A percentile compares a stretch with the other conserved stretches of the same genome.
Evolutionary conservation across 225 moss, liverwort and hornwort genomes (phyloP).

Genomic region (Straminergon stramineum): DNA sequence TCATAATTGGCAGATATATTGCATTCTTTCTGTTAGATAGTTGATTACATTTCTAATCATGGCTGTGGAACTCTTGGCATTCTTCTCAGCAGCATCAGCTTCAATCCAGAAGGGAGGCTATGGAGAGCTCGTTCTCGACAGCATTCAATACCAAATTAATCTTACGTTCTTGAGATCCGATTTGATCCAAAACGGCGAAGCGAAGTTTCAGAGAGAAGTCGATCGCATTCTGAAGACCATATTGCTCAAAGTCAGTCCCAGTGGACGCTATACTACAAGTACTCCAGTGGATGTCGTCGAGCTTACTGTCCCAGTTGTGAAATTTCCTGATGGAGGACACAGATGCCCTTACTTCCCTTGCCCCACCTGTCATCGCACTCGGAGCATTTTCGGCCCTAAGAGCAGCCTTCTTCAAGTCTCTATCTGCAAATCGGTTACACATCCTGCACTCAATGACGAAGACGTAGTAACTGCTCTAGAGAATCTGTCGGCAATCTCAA

Average conservation of each 20-base stretch:
- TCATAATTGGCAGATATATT: not conserved
- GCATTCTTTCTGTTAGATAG: not conserved
- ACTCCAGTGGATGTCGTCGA: not conserved
- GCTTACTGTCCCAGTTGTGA: not conserved
- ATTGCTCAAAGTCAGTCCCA: not conserved
- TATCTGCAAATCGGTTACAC: not conserved
- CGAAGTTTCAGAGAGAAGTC: not conserved
- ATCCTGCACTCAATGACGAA: not conserved
- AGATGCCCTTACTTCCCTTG: slow-evolving; percentile 17
- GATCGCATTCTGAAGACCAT: not conserved
- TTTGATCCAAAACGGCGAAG: not conserved
- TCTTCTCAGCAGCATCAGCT: not conserved
- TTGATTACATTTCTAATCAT: not conserved
- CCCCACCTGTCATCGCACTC: not conserved
- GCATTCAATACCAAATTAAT: not conserved
- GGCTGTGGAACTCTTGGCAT: not conserved
- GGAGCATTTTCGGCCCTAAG: not conserved
- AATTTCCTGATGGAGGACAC: slow-evolving; percentile 2
- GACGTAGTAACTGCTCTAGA: not conserved
- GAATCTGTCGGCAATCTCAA: not conserved
- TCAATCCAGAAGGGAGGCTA: not conserved
- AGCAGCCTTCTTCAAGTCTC: not conserved
- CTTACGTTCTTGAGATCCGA: not conserved
- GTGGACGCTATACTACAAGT: not conserved
- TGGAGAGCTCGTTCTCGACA: not conserved